Evolutionary conservation across 2,329 filamentous ascomycete species (phyloP).

Genomic region (Arthroderma sp.): DNA sequence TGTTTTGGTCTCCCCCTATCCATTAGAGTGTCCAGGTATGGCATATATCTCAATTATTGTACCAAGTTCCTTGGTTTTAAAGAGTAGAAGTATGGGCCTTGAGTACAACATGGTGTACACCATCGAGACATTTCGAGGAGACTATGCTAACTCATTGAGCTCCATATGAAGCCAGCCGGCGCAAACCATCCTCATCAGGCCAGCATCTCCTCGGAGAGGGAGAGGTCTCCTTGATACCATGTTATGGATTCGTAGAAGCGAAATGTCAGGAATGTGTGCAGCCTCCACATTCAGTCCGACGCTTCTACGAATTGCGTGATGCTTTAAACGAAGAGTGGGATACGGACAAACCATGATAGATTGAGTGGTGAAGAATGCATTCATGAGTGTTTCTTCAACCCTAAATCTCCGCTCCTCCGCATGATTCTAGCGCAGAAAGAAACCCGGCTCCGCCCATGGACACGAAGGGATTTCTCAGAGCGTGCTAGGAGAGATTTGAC

Average conservation of each 20-base stretch:
- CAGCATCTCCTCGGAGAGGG: neutral
- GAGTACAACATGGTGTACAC: too few relatives aligned
- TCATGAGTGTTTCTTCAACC: neutral
- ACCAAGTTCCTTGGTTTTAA: too few relatives aligned
- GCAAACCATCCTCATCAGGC: too few relatives aligned
- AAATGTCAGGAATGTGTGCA: neutral
- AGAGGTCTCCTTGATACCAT: neutral
- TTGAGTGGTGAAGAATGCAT: neutral
- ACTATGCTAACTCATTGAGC: too few relatives aligned
- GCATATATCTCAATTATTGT: too few relatives aligned
- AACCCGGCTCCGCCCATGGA: neutral
- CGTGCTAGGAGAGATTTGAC: neutral
- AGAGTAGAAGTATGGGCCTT: too few relatives aligned
- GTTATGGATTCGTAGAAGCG: neutral
- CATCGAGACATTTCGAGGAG: too few relatives aligned
- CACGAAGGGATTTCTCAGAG: neutral
- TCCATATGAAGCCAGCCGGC: too few relatives aligned
- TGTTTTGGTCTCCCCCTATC: too few relatives aligned
- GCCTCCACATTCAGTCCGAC: neutral
- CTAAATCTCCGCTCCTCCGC: conserved; percentile 1
- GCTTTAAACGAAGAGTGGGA: neutral
- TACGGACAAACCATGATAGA: neutral
- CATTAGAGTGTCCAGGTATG: too few relatives aligned
- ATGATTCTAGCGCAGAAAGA: neutral
- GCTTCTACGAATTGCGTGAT: neutral